Percentiles rank a stretch among this genome's conserved stretches.
These are phyloP conservation scores for Herpomyces periplanetae DNA, from an alignment of 2,329 filamentous ascomycete species.

Conservation along the genomic window DNA sequence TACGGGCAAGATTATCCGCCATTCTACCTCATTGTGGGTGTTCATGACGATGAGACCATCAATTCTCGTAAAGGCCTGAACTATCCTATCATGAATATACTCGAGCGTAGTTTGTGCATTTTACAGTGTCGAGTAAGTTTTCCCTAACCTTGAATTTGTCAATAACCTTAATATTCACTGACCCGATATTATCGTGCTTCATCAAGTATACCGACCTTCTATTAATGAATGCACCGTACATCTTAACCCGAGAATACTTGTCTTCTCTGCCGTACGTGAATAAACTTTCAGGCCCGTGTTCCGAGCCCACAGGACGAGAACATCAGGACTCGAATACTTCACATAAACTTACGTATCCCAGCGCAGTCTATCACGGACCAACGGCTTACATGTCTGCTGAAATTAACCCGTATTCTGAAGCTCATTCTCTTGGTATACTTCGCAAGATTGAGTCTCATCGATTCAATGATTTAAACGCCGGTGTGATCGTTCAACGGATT, in stretches of 20 bases:
- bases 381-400: slow-evolving; percentile 47
- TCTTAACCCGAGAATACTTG: slow-evolving; percentile 40
- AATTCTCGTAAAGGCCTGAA: slow-evolving; percentile 91
- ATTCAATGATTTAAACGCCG: slow-evolving; percentile 61
- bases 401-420: slow-evolving; percentile 31
- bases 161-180: too few species aligned
- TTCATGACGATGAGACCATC: slow-evolving; percentile 79
- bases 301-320: too few species aligned
- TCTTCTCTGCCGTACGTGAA: slow-evolving; percentile 23
- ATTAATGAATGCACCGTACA: slow-evolving; percentile 61
- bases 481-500: slow-evolving; percentile 62
- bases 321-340: too few species aligned
- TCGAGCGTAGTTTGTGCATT: slow-evolving; percentile 74
- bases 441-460: slow-evolving; percentile 31
- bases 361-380: slow-evolving; percentile 75
- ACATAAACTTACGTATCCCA: too few species aligned
- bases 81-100: slow-evolving; percentile 98
- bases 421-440: slow-evolving; percentile 53
- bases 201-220: slow-evolving; percentile 44
- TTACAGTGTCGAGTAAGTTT: slow-evolving; percentile 46
- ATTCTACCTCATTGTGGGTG: slow-evolving; percentile 55
- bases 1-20: slow-evolving; percentile 33
- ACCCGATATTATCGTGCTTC: slow-evolving; percentile 3
- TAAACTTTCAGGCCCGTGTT: too few species aligned
- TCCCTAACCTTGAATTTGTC: slow-evolving; percentile 1